Evolutionary conservation across 2,329 filamentous ascomycete species (phyloP).

Genomic region (Onygena corvina): DNA sequence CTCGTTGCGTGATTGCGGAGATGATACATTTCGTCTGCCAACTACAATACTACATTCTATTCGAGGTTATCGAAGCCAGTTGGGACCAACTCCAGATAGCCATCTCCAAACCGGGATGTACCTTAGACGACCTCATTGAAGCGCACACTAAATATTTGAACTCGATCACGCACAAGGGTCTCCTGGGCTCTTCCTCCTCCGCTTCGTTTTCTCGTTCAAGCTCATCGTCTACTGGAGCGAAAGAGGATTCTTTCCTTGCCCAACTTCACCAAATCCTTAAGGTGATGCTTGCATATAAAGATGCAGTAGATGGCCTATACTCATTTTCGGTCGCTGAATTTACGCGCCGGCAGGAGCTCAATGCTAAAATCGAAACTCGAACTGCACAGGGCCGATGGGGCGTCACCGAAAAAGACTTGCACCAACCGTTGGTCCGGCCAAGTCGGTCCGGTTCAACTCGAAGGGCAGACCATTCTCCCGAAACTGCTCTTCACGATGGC

Average conservation of each 20-base stretch:
- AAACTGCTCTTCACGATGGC: slow-evolving; percentile 9
- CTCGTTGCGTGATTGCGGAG: slow-evolving; percentile 77
- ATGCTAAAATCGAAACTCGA: slow-evolving; percentile 56
- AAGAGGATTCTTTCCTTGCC: slow-evolving; percentile 70
- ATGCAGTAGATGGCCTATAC: slow-evolving; percentile 86
- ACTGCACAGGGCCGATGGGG: slow-evolving; percentile 56
- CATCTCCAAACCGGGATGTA: slow-evolving; percentile 73
- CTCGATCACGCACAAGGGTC: slow-evolving; percentile 88
- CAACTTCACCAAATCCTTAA: slow-evolving; percentile 89
- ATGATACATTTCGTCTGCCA: slow-evolving; percentile 99
- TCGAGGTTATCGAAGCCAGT: slow-evolving; percentile 93
- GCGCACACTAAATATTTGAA: slow-evolving; percentile 86
- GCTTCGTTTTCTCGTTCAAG: slow-evolving; percentile 35
- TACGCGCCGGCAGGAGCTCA: slow-evolving; percentile 74
- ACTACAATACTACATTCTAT: slow-evolving; percentile 95
- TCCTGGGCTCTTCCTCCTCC: slow-evolving; percentile 57
- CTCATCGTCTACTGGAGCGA: slow-evolving; percentile 35
- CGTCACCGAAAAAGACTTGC: slow-evolving; percentile 43
- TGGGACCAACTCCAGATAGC: slow-evolving; percentile 83
- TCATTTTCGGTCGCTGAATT: slow-evolving; percentile 92
- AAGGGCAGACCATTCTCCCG: slow-evolving; percentile 14
- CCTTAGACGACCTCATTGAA: slow-evolving; percentile 85
- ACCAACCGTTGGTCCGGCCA: slow-evolving; percentile 21
- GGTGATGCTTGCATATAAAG: slow-evolving; percentile 85
- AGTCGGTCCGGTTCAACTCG: slow-evolving; percentile 18